Conservation (phyloP, 768 basidiomycete species). For the Phlebiopsis flavidoalba region DNA sequence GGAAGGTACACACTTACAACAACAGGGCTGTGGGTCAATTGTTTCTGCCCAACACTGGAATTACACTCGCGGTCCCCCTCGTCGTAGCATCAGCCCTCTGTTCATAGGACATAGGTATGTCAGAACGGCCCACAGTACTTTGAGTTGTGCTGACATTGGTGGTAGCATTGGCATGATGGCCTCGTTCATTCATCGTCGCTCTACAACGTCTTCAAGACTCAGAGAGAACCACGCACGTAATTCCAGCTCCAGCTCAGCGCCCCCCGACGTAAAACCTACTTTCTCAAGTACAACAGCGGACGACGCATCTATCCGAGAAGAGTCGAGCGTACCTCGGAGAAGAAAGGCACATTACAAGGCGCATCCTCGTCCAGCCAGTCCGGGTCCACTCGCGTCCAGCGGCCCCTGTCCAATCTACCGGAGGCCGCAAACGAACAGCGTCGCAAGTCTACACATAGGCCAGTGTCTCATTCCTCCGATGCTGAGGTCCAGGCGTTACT, state of each 20-base stretch:
- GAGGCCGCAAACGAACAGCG: not conserved
- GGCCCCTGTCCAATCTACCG: not conserved
- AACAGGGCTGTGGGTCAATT: too few relatives aligned
- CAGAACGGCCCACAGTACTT: too few relatives aligned
- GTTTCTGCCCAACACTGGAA: too few relatives aligned
- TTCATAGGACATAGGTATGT: too few relatives aligned
- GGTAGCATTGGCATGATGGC: not conserved
- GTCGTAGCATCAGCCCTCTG: too few relatives aligned
- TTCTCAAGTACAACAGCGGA: slow-evolving; percentile 28
- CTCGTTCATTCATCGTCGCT: slow-evolving; percentile 1
- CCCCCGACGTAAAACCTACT: slow-evolving; percentile 28
- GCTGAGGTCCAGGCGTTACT: slow-evolving; percentile 12
- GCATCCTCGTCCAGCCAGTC: not conserved
- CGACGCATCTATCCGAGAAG: slow-evolving; percentile 14
- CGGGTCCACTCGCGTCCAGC: not conserved
- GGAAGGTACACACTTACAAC: too few relatives aligned
- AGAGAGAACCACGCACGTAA: slow-evolving; percentile 17
- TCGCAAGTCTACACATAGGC: not conserved
- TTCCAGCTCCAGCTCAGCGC: not conserved
- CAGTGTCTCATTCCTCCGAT: not conserved
- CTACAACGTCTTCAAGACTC: slow-evolving; percentile 8
- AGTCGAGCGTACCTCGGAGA: slow-evolving; percentile 22
- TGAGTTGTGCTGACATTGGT: too few relatives aligned
- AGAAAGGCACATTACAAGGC: slow-evolving; percentile 21
- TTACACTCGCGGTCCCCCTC: too few relatives aligned